These are phyloP conservation scores for Manihot esculenta DNA, from an alignment of 441 rosid genomes.

Conservation along the genomic window DNA sequence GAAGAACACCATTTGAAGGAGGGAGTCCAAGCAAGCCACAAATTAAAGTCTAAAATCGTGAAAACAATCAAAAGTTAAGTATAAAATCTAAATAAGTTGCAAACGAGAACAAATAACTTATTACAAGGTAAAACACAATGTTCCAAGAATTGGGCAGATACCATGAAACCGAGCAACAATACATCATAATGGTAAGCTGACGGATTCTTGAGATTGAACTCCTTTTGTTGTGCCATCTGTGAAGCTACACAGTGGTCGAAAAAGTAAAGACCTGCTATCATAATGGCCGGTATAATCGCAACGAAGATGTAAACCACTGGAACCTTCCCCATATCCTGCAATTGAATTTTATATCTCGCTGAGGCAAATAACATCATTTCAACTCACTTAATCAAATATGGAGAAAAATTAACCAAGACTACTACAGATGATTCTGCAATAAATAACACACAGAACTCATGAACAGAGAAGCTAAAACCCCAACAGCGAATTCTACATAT, in stretches of 20 bases:
- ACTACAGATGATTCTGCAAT: not conserved
- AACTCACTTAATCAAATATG: no score
- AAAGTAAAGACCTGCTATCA: slow-evolving; percentile 86
- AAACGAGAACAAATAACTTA: not conserved
- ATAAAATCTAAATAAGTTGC: slow-evolving; percentile 8
- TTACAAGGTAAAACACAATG: not conserved
- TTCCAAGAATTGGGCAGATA: slow-evolving; percentile 23
- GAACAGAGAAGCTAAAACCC: not conserved
- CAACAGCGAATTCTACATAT: no score
- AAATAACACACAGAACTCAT: not conserved
- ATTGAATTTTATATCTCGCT: not conserved
- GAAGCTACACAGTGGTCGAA: slow-evolving; percentile 92
- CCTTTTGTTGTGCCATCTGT: slow-evolving; percentile 86
- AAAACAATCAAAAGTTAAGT: slow-evolving; percentile 8
- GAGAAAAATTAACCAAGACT: not conserved
- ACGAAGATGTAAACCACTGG: slow-evolving; percentile 58
- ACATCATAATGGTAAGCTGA: slow-evolving; percentile 84
- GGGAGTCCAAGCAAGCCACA: slow-evolving; percentile 90
- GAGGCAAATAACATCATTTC: not conserved
- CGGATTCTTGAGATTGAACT: slow-evolving; percentile 79
- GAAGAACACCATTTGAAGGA: slow-evolving; percentile 89
- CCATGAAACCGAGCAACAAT: slow-evolving; percentile 68
- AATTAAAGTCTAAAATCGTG: slow-evolving; percentile 53
- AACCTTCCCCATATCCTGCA: slow-evolving; percentile 82
- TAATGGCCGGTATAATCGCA: slow-evolving; percentile 75